Evolutionary conservation across 371 early-diverging fungal species (phyloP).

Genomic region (Mycotypha africana): DNA sequence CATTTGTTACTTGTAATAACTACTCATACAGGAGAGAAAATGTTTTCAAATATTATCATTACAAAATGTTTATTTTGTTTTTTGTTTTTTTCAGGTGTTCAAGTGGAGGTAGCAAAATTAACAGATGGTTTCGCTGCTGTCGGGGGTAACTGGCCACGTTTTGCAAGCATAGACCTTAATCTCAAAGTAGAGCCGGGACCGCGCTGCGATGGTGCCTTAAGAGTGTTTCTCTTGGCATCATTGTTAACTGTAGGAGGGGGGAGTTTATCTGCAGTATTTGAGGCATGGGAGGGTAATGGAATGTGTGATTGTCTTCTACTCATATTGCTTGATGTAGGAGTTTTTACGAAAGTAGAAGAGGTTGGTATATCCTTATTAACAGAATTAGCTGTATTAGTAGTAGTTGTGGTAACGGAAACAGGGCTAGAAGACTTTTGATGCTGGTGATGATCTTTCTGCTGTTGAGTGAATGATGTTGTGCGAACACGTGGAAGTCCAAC

Average conservation of each 20-base stretch:
- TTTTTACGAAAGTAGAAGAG: background rate
- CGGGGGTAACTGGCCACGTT: conserved; percentile 4
- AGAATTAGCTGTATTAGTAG: background rate
- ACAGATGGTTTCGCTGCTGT: too few species aligned
- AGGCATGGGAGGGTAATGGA: conserved; percentile 4
- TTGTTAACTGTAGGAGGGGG: background rate
- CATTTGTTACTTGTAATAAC: too few species aligned
- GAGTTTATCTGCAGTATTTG: background rate
- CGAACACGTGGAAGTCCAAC: conserved; percentile 25
- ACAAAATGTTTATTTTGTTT: too few species aligned
- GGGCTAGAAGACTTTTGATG: conserved; percentile 1
- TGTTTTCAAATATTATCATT: too few species aligned
- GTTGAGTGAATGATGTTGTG: conserved; percentile 21
- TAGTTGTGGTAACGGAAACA: background rate
- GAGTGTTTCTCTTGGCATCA: conserved; percentile 11
- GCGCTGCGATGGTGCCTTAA: conserved; percentile 23
- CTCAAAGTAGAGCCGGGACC: conserved; percentile 33
- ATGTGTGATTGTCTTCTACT: background rate
- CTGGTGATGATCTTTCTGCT: conserved; percentile 4
- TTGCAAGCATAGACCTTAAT: conserved; percentile 31
- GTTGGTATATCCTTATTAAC: background rate
- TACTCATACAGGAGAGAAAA: too few species aligned
- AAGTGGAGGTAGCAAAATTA: too few species aligned
- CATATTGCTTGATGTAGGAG: background rate
- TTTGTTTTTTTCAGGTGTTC: too few species aligned